Evolutionary conservation across 495 filamentous ascomycete species (phyloP).

Genomic region (Penicillium arizonense): DNA sequence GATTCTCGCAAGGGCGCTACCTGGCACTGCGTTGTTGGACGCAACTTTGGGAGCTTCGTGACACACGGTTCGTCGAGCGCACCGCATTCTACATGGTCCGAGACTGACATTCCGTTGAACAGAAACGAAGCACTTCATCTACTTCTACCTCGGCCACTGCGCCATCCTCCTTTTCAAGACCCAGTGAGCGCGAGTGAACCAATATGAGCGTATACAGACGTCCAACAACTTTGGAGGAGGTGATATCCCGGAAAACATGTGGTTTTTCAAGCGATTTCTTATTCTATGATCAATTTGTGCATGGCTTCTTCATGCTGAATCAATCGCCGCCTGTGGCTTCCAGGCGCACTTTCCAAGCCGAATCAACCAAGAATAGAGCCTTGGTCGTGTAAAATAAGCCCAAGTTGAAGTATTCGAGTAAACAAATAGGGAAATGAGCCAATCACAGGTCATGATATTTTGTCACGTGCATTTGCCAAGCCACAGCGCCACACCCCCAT

Average conservation of each 20-base stretch:
- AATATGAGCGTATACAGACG: not conserved
- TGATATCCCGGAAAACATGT: slow-evolving; percentile 1
- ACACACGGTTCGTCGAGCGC: slow-evolving; percentile 73
- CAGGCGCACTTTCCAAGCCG: too few species aligned
- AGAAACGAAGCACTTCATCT: slow-evolving; percentile 99
- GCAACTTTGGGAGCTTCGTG: slow-evolving; percentile 99
- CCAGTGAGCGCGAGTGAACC: slow-evolving; percentile 54
- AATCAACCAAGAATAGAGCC: too few species aligned
- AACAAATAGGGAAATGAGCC: not conserved
- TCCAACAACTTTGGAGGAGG: not conserved
- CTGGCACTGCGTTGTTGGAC: slow-evolving; percentile 98
- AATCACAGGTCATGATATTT: slow-evolving; percentile 14
- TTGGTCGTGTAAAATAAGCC: too few species aligned
- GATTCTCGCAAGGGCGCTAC: slow-evolving; percentile 89
- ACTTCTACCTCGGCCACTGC: slow-evolving; percentile 99
- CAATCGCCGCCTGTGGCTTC: not conserved
- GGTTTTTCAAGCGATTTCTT: slow-evolving; percentile 8
- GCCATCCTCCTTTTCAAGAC: slow-evolving; percentile 99
- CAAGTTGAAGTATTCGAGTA: too few species aligned
- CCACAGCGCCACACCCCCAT: slow-evolving; percentile 24
- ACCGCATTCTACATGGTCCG: not conserved
- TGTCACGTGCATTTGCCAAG: slow-evolving; percentile 29
- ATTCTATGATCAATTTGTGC: too few species aligned
- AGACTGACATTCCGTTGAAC: slow-evolving; percentile 16
- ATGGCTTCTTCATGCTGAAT: not conserved